Evolutionary conservation across 176 grass and related monocot species (phyloP).

Genomic region (Phoenix roebelenii): DNA sequence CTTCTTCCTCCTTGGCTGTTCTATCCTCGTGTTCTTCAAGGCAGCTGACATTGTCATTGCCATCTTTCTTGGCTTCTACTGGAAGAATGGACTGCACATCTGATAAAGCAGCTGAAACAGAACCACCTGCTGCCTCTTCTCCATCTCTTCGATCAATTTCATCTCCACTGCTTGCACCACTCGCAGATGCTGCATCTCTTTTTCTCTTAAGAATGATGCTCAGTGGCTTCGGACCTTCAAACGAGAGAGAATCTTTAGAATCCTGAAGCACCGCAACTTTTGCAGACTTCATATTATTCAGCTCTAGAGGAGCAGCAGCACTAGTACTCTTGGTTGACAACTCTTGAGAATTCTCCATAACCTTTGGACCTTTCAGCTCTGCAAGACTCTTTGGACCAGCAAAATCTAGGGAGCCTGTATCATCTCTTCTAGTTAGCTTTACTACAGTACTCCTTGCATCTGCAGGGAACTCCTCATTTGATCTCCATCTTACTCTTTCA

Average conservation of each 20-base stretch:
- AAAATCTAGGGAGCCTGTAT: constrained; percentile 27
- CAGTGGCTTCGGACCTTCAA: constrained; percentile 39
- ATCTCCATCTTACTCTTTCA: constrained; percentile 39
- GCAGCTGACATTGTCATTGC: constrained; percentile 9
- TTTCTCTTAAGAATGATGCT: constrained; percentile 81
- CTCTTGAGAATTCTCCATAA: too few relatives aligned
- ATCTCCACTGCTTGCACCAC: constrained; percentile 20
- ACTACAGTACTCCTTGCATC: constrained; percentile 10
- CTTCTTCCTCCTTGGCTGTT: constrained; percentile 32
- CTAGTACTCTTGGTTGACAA: too few relatives aligned
- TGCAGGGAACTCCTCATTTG: constrained; percentile 20
- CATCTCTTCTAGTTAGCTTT: constrained; percentile 20
- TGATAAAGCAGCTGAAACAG: not conserved
- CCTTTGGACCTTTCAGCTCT: too few relatives aligned
- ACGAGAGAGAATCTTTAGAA: not conserved
- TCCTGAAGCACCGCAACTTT: constrained; percentile 6
- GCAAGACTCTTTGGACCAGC: constrained; percentile 17
- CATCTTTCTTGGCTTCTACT: constrained; percentile 29
- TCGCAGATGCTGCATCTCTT: constrained; percentile 28
- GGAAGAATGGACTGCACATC: constrained; percentile 15
- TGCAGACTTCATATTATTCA: constrained; percentile 18
- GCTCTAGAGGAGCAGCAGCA: constrained; percentile 7
- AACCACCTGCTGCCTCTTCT: constrained; percentile 16
- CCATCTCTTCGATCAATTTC: constrained; percentile 13
- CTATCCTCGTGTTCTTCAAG: constrained; percentile 39